Conservation (phyloP, 352 stramenopile genomes). For the Phytopythium vexans region DNA sequence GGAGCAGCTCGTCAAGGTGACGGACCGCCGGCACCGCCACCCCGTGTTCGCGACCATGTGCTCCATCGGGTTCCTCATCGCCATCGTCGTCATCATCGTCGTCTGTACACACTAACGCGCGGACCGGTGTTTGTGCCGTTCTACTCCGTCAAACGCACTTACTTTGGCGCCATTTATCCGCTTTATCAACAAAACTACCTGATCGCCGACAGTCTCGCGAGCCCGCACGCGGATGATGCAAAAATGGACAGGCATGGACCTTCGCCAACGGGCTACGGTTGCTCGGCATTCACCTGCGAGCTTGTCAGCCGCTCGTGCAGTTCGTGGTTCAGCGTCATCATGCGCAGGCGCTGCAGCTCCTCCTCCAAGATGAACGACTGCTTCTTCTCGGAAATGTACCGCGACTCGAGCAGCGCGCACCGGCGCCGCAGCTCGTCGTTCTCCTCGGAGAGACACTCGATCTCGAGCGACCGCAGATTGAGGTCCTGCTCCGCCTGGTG, state of each 20-base stretch:
- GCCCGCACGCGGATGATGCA: no score
- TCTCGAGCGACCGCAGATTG: slow-evolving; percentile 57
- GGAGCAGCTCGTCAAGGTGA: slow-evolving; percentile 77
- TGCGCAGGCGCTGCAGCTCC: slow-evolving; percentile 54
- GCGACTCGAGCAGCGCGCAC: slow-evolving; percentile 52
- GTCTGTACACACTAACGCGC: slow-evolving; percentile 37
- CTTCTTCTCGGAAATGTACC: slow-evolving; percentile 72
- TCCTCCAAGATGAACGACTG: slow-evolving; percentile 58
- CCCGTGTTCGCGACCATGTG: slow-evolving; percentile 70
- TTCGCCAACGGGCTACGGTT: neutral
- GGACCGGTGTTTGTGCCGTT: neutral
- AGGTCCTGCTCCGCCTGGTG: slow-evolving; percentile 59
- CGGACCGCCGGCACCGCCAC: slow-evolving; percentile 59
- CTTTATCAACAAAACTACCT: no score
- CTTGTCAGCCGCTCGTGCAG: slow-evolving; percentile 25
- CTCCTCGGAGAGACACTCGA: slow-evolving; percentile 72
- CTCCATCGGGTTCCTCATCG: slow-evolving; percentile 60
- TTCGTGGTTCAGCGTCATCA: slow-evolving; percentile 40
- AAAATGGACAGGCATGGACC: no score
- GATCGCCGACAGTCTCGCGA: no score
- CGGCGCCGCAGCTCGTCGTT: slow-evolving; percentile 72
- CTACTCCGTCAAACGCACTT: neutral
- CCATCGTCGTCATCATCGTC: slow-evolving; percentile 64
- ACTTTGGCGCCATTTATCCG: neutral
- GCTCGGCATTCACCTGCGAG: neutral